phyloP scores from a whole-genome alignment of 371 early-diverging fungal genomes.

The Mucor irregularis region DNA sequence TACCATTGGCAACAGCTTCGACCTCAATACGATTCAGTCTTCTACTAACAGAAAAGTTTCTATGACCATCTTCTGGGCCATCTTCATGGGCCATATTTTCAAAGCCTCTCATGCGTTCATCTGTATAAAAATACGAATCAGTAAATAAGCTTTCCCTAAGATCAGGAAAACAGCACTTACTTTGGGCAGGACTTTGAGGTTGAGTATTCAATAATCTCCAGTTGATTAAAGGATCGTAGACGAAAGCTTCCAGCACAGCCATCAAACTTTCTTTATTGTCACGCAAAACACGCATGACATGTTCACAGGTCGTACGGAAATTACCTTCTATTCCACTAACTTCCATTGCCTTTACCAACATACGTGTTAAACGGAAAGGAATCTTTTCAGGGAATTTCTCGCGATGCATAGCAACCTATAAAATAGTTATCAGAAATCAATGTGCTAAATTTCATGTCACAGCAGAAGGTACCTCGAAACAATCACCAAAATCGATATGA shows the following conservation, averaged over 20 bases:
- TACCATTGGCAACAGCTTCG: constrained; percentile 53
- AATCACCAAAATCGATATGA: constrained; percentile 99
- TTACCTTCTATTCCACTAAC: constrained; percentile 95
- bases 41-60: constrained; percentile 50
- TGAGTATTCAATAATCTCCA: constrained; percentile 72
- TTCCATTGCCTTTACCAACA: constrained; percentile 98
- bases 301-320: constrained; percentile 94
- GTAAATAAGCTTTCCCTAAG: neutral
- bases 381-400: constrained; percentile 98
- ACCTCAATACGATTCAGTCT: constrained; percentile 50
- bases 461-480: constrained; percentile 84
- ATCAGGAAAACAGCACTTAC: constrained; percentile 19
- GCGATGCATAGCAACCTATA: constrained; percentile 89
- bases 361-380: constrained; percentile 98
- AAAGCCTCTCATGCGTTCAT: constrained; percentile 43
- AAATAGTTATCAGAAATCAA: no score
- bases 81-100: constrained; percentile 41
- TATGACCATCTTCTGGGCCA: constrained; percentile 44
- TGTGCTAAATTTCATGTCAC: neutral
- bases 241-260: constrained; percentile 98
- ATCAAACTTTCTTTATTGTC: constrained; percentile 96
- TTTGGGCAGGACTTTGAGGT: constrained; percentile 45
- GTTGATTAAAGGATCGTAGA: constrained; percentile 97
- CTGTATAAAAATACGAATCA: constrained; percentile 14
- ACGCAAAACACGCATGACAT: constrained; percentile 95